Evolutionary conservation across 257 asterid species (phyloP).

Genomic region (Rauvolfia tetraphylla): DNA sequence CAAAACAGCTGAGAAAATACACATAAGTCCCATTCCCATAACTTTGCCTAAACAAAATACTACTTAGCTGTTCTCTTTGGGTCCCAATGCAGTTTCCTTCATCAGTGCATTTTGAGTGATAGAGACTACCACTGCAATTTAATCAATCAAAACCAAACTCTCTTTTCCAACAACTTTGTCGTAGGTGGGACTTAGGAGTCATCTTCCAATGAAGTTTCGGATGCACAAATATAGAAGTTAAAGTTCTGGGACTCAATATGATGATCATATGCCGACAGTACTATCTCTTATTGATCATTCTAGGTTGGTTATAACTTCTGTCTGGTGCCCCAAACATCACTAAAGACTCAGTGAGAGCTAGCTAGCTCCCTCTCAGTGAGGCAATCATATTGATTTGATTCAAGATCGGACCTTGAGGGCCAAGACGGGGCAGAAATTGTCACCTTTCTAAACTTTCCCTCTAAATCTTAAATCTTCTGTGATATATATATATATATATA

Average conservation of each 20-base stretch:
- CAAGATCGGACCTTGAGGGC: background rate
- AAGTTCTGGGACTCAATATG: conserved; percentile 14
- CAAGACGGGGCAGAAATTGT: too few relatives aligned
- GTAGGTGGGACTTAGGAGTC: conserved; percentile 22
- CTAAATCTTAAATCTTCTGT: too few relatives aligned
- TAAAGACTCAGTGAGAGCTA: conserved; percentile 22
- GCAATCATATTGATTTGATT: conserved; percentile 24
- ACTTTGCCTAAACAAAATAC: conserved; percentile 27
- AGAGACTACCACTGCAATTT: conserved; percentile 20
- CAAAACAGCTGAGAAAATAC: conserved; percentile 17
- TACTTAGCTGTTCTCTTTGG: conserved; percentile 20
- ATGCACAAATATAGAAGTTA: conserved; percentile 17
- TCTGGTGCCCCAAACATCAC: conserved; percentile 14
- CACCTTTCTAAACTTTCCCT: background rate
- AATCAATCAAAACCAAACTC: conserved; percentile 14
- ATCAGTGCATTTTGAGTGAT: conserved; percentile 30
- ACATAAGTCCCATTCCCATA: conserved; percentile 35
- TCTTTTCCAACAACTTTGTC: conserved; percentile 17
- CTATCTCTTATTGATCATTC: conserved; percentile 5
- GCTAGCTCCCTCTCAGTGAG: conserved; percentile 32
- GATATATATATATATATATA: too few relatives aligned
- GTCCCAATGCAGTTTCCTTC: conserved; percentile 29
- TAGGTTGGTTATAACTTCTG: conserved; percentile 15
- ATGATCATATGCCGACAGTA: conserved; percentile 30
- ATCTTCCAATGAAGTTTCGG: conserved; percentile 26